Evolutionary conservation across 108 stramenopile species (phyloP).

Genomic region (Parmales sp.): DNA sequence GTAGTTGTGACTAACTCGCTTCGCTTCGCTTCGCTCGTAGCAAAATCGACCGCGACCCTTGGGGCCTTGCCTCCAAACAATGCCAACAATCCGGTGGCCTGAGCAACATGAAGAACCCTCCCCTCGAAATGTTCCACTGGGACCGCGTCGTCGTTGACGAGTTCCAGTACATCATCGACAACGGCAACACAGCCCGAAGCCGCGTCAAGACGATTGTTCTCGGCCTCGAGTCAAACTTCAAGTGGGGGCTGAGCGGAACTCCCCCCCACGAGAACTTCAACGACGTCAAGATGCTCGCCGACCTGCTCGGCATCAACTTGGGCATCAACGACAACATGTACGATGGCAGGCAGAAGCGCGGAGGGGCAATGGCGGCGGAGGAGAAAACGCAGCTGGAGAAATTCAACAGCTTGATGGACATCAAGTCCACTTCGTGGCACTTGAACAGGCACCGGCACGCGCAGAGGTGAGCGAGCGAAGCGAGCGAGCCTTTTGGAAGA

Average conservation of each 20-base stretch:
- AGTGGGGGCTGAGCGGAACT: conserved; percentile 34
- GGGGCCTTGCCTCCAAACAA: not conserved
- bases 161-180: conserved; percentile 28
- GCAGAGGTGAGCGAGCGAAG: too few relatives aligned
- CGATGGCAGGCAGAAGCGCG: not conserved
- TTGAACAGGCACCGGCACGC: conserved; percentile 22
- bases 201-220: conserved; percentile 20
- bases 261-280: conserved; percentile 28
- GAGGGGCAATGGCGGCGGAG: not conserved
- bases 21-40: too few relatives aligned
- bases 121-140: conserved; percentile 43
- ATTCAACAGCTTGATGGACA: conserved; percentile 22
- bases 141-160: conserved; percentile 47
- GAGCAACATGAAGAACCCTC: conserved; percentile 19
- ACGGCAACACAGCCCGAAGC: conserved; percentile 12
- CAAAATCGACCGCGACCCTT: conserved; percentile 1
- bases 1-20: too few relatives aligned
- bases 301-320: conserved; percentile 29
- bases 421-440: conserved; percentile 27
- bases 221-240: conserved; percentile 18
- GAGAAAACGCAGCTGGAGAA: conserved; percentile 25
- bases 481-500: too few relatives aligned
- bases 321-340: conserved; percentile 16
- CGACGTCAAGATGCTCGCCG: conserved; percentile 23
- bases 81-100: not conserved